phyloP scores from a whole-genome alignment of 208 protist species.

The Wallacemonas sp. region DNA sequence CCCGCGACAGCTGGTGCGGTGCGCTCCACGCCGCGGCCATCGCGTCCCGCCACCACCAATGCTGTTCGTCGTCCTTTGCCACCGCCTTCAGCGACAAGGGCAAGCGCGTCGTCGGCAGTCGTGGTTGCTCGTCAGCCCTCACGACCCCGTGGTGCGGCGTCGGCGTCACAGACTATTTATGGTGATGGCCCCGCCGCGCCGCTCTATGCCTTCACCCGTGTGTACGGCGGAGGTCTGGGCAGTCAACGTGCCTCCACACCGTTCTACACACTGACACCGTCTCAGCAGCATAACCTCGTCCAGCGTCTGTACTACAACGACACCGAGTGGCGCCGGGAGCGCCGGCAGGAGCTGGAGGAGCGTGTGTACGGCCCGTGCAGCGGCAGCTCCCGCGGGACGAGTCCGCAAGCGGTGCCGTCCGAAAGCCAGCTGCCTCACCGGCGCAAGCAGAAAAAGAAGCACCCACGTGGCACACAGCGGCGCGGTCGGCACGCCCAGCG shows the following conservation, averaged over 20 bases:
- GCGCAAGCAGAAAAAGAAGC: not conserved
- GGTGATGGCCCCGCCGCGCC: not conserved
- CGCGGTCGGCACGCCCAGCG: not conserved
- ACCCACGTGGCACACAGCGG: not conserved
- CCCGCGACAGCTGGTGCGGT: conserved; percentile 1
- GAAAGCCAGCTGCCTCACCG: not conserved
- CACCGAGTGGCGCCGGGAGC: conserved; percentile 13
- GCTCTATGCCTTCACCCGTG: not conserved
- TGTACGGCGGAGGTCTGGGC: conserved; percentile 1
- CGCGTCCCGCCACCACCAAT: not conserved
- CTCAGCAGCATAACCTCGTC: conserved; percentile 27
- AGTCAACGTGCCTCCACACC: conserved; percentile 4
- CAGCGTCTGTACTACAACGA: conserved; percentile 35
- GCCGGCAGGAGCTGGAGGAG: conserved; percentile 16
- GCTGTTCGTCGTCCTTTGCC: not conserved
- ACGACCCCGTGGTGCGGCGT: not conserved
- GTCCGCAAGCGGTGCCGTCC: conserved; percentile 3
- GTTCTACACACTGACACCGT: conserved; percentile 30
- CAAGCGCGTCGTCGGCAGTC: not conserved
- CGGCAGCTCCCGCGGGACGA: conserved; percentile 1
- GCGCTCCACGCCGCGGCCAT: not conserved
- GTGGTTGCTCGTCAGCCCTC: too few relatives aligned
- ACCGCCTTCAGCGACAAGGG: too few relatives aligned
- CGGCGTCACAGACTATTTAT: not conserved
- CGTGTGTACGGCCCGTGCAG: conserved; percentile 12